phyloP scores from a whole-genome alignment of 2,329 filamentous ascomycete genomes.

The Knoxdaviesia proteae region DNA sequence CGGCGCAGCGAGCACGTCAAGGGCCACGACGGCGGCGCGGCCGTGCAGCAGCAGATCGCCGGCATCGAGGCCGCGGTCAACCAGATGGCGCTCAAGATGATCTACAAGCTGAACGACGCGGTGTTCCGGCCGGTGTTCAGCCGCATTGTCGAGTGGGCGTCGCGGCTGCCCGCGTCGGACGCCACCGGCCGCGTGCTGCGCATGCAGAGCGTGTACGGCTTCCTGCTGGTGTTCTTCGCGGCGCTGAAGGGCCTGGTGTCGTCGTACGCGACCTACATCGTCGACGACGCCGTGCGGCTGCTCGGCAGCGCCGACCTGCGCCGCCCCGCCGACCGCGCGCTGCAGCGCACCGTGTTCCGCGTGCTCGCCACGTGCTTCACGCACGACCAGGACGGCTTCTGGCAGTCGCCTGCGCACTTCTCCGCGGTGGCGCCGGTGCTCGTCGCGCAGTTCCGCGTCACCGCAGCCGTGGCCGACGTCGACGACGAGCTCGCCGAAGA shows the following conservation, averaged over 20 bases:
- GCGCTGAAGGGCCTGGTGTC: conserved; percentile 88
- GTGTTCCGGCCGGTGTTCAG: conserved; percentile 83
- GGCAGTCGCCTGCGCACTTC: conserved; percentile 83
- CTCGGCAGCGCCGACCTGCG: conserved; percentile 24
- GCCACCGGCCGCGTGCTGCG: conserved; percentile 35
- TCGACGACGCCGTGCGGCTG: conserved; percentile 52
- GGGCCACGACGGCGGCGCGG: conserved; percentile 20
- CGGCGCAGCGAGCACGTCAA: conserved; percentile 33
- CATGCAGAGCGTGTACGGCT: conserved; percentile 60
- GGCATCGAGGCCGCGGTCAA: conserved; percentile 45
- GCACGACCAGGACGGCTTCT: conserved; percentile 88
- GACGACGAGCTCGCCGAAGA: conserved; percentile 20
- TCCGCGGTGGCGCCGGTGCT: conserved; percentile 48
- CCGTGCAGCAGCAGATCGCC: conserved; percentile 24
- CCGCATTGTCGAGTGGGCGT: conserved; percentile 66
- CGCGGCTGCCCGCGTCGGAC: conserved; percentile 41
- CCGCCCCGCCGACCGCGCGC: conserved; percentile 25
- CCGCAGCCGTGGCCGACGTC: conserved; percentile 12
- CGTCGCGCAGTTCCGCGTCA: conserved; percentile 40
- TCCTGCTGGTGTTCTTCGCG: conserved; percentile 61
- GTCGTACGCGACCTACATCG: conserved; percentile 66
- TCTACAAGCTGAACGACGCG: conserved; percentile 89
- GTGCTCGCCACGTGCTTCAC: conserved; percentile 60
- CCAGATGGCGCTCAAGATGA: conserved; percentile 64
- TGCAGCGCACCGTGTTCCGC: conserved; percentile 50